These are phyloP conservation scores for Penicillium ochrochloron DNA, from an alignment of 495 filamentous ascomycete species.

Conservation along the genomic window DNA sequence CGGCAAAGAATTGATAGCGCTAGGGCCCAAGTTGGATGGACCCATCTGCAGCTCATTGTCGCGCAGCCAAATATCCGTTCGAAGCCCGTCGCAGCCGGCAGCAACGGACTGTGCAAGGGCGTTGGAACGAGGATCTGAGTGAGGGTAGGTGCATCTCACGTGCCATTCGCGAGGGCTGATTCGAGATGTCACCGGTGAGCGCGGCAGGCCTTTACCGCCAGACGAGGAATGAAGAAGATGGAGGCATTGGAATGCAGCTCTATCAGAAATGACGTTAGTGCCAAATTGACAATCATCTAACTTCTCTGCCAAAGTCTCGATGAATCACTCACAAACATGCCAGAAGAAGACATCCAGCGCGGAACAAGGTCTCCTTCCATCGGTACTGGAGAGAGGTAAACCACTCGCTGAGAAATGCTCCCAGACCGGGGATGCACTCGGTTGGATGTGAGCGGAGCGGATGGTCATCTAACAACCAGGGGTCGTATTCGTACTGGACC, in stretches of 20 bases:
- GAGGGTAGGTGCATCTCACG: slow-evolving; percentile 27
- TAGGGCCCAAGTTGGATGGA: slow-evolving; percentile 5
- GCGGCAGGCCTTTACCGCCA: slow-evolving; percentile 7
- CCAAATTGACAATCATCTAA: background rate
- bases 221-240: slow-evolving; percentile 14
- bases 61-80: slow-evolving; percentile 70
- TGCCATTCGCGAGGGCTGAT: slow-evolving; percentile 17
- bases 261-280: background rate
- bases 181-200: background rate
- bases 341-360: slow-evolving; percentile 34
- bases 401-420: slow-evolving; percentile 23
- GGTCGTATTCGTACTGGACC: slow-evolving; percentile 35
- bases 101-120: slow-evolving; percentile 25
- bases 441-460: slow-evolving; percentile 45
- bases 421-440: slow-evolving; percentile 40
- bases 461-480: slow-evolving; percentile 46
- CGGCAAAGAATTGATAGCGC: slow-evolving; percentile 20
- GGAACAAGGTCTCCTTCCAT: slow-evolving; percentile 33
- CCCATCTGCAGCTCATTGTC: slow-evolving; percentile 58
- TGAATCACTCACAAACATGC: slow-evolving; percentile 40
- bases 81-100: slow-evolving; percentile 29
- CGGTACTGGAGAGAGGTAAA: slow-evolving; percentile 15
- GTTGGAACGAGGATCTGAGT: slow-evolving; percentile 24
- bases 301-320: background rate
- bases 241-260: slow-evolving; percentile 28